These are phyloP conservation scores for Physcia stellaris DNA, from an alignment of 495 filamentous ascomycete species.

Conservation along the genomic window DNA sequence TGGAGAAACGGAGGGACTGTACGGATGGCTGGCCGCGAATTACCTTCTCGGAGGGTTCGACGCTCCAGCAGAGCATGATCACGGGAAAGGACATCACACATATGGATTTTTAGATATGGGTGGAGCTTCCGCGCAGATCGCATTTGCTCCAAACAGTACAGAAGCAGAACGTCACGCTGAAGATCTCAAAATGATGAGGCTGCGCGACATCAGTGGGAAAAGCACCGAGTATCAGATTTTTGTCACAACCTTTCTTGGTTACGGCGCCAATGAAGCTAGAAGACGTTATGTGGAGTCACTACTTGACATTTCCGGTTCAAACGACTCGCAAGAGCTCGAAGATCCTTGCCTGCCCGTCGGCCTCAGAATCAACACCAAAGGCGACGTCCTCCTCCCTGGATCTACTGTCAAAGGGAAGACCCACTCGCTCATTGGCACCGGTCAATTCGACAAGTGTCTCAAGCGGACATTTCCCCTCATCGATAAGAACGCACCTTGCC, in stretches of 20 bases:
- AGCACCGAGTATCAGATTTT: conserved; percentile 76
- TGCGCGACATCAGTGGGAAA: conserved; percentile 68
- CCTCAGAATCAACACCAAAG: conserved; percentile 44
- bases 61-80: conserved; percentile 53
- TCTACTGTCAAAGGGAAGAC: conserved; percentile 42
- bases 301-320: conserved; percentile 39
- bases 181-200: conserved; percentile 71
- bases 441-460: conserved; percentile 75
- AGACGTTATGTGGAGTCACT: conserved; percentile 64
- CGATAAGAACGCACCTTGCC: conserved; percentile 77
- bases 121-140: conserved; percentile 92
- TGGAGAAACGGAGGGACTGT: conserved; percentile 93
- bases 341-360: conserved; percentile 86
- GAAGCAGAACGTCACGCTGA: conserved; percentile 83
- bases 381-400: conserved; percentile 24
- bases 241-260: conserved; percentile 91
- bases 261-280: conserved; percentile 85
- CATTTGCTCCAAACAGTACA: conserved; percentile 88
- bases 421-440: conserved; percentile 60
- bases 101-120: conserved; percentile 99
- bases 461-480: conserved; percentile 70
- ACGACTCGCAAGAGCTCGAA: conserved; percentile 50
- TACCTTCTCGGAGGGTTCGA: conserved; percentile 93
- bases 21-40: conserved; percentile 99
- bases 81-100: conserved; percentile 83